Percentiles rank a stretch among this genome's conserved stretches.
phyloP scores from a whole-genome alignment of 1,139 yeast genomes.

The Yamadazyma diddensiae region DNA sequence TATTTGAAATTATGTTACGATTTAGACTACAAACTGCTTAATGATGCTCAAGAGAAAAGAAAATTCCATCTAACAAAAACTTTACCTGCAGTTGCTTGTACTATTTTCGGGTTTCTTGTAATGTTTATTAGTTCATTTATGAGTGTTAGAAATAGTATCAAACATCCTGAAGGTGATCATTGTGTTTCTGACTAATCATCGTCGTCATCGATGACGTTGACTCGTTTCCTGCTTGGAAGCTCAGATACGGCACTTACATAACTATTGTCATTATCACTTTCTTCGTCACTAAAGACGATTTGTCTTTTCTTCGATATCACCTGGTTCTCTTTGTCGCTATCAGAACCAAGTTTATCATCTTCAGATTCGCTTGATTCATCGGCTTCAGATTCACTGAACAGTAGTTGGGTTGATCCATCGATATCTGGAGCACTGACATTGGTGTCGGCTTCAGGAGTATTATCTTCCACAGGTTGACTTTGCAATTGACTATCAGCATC shows the following conservation, averaged over 20 bases:
- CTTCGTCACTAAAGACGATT: constrained; percentile 22
- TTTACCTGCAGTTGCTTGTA: constrained; percentile 59
- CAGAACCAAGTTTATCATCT: constrained; percentile 2
- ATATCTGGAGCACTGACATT: neutral
- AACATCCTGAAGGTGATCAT: constrained; percentile 25
- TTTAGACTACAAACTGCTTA: constrained; percentile 35
- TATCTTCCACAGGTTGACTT: constrained; percentile 5
- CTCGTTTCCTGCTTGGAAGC: constrained; percentile 12
- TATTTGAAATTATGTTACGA: constrained; percentile 63
- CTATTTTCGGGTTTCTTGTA: constrained; percentile 68
- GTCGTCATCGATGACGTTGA: constrained; percentile 20
- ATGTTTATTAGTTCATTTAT: constrained; percentile 78
- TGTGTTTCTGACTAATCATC: constrained; percentile 39
- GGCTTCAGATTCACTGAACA: constrained; percentile 11
- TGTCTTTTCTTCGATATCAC: constrained; percentile 15
- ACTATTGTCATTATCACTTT: constrained; percentile 25
- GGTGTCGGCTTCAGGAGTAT: no score
- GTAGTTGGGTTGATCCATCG: constrained; percentile 9
- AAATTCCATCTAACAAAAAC: constrained; percentile 29
- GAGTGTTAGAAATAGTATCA: constrained; percentile 58
- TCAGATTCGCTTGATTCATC: constrained; percentile 1
- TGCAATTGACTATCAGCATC: constrained; percentile 4
- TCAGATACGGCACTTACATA: constrained; percentile 13
- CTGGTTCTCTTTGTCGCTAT: constrained; percentile 12
- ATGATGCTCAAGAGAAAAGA: constrained; percentile 29